Conservation (phyloP, 805 yeast genomes). For the Candida odintsovae region DNA sequence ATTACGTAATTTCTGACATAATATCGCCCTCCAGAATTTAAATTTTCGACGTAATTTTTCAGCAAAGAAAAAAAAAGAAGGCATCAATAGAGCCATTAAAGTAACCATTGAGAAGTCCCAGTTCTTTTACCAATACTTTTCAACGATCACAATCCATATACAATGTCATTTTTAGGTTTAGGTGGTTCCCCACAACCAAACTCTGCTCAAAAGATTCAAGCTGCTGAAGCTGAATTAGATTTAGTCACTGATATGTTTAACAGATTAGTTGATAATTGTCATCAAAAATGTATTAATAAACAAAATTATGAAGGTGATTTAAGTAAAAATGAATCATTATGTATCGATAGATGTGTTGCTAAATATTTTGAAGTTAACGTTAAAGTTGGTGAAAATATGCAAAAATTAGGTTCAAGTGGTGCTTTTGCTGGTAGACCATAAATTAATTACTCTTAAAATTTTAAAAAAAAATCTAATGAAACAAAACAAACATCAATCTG, state of each 20-base stretch:
- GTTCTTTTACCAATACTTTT: neutral
- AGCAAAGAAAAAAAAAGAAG: no score
- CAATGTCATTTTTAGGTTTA: constrained; percentile 69
- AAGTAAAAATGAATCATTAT: constrained; percentile 73
- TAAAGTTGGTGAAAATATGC: constrained; percentile 82
- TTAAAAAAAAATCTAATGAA: neutral
- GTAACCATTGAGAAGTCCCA: no score
- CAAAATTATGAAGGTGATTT: constrained; percentile 67
- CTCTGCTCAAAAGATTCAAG: constrained; percentile 71
- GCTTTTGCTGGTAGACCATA: constrained; percentile 27
- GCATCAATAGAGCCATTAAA: no score
- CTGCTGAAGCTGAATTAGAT: constrained; percentile 96
- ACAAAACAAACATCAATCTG: neutral
- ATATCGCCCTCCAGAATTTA: neutral
- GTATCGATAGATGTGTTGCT: constrained; percentile 93
- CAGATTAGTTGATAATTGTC: constrained; percentile 83
- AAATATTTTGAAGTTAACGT: constrained; percentile 93
- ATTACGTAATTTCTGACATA: neutral
- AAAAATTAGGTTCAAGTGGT: constrained; percentile 42
- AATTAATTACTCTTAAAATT: neutral
- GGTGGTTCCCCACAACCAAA: constrained; percentile 71
- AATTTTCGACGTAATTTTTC: neutral
- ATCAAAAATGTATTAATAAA: constrained; percentile 71
- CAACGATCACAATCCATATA: neutral
- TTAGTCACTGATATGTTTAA: constrained; percentile 98